A percentile compares a stretch with the other conserved stretches of the same genome.
Evolutionary conservation across 768 basidiomycete species (phyloP).

Genomic region (Leucocoprinus sp.): DNA sequence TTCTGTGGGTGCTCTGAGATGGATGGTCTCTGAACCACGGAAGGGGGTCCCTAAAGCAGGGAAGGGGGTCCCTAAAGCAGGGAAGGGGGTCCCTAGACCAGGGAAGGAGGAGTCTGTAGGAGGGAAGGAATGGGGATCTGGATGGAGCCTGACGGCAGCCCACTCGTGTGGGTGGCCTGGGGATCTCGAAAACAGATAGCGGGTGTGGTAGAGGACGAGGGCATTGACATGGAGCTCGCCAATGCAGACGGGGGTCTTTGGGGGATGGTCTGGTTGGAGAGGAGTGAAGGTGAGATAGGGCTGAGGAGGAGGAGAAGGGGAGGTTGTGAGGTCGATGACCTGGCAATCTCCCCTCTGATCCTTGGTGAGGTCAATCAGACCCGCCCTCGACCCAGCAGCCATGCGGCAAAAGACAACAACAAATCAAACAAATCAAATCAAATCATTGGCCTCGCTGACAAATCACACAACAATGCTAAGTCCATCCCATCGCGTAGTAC

Average conservation of each 20-base stretch:
- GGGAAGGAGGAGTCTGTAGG: too few relatives aligned
- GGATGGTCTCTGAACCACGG: constrained; percentile 84
- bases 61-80: too few relatives aligned
- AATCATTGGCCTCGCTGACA: too few relatives aligned
- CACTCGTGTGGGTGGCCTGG: constrained; percentile 44
- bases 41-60: too few relatives aligned
- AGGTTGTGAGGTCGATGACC: constrained; percentile 70
- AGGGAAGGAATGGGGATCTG: constrained; percentile 59
- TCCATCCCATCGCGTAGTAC: constrained; percentile 72
- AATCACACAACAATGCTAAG: constrained; percentile 19
- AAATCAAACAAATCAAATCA: too few relatives aligned
- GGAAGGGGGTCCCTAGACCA: too few relatives aligned
- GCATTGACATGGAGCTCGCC: constrained; percentile 79
- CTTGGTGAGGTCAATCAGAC: constrained; percentile 63
- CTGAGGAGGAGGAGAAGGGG: constrained; percentile 49
- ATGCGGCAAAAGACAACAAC: too few relatives aligned
- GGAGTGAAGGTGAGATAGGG: constrained; percentile 20
- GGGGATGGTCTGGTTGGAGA: constrained; percentile 54
- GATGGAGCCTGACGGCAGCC: constrained; percentile 61
- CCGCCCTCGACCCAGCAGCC: constrained; percentile 21
- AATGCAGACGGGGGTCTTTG: constrained; percentile 83
- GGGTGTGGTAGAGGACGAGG: constrained; percentile 80
- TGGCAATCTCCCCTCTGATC: constrained; percentile 60
- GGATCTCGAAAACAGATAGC: constrained; percentile 49
- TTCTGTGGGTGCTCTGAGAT: constrained; percentile 59